Conservation (phyloP, 2,329 filamentous ascomycete genomes). For the Ophiostoma ips region DNA sequence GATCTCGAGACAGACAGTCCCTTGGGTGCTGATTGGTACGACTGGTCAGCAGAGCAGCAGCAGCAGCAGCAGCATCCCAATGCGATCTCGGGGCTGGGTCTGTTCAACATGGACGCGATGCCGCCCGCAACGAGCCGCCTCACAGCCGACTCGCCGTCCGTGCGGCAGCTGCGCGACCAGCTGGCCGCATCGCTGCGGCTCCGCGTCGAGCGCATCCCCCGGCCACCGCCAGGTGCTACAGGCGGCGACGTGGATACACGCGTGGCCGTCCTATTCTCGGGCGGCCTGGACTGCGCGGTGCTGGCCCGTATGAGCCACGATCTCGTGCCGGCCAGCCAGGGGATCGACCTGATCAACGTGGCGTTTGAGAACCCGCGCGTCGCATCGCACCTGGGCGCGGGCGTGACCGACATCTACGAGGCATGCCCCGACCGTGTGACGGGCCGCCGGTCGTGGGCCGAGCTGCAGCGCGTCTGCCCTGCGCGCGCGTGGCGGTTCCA, state of each 20-base stretch:
- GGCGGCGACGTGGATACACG: slow-evolving; percentile 23
- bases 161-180: slow-evolving; percentile 37
- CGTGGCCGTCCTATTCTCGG: slow-evolving; percentile 80
- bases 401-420: slow-evolving; percentile 46
- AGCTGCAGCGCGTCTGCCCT: slow-evolving; percentile 57
- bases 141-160: slow-evolving; percentile 31
- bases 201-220: slow-evolving; percentile 52
- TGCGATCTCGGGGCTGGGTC: slow-evolving; percentile 27
- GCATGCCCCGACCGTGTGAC: slow-evolving; percentile 83
- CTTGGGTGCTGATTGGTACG: slow-evolving; percentile 11
- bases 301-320: slow-evolving; percentile 72
- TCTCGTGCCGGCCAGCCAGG: slow-evolving; percentile 50
- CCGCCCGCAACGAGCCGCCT: slow-evolving; percentile 19
- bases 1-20: slow-evolving; percentile 28
- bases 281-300: slow-evolving; percentile 83
- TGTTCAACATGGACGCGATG: slow-evolving; percentile 30
- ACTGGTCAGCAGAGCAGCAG: slow-evolving; percentile 23
- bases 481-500: slow-evolving; percentile 70
- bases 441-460: slow-evolving; percentile 64
- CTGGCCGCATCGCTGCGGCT: slow-evolving; percentile 48
- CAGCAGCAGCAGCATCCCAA: slow-evolving; percentile 21
- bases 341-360: slow-evolving; percentile 84
- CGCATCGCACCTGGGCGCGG: slow-evolving; percentile 36
- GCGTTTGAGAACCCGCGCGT: slow-evolving; percentile 88
- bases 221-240: slow-evolving; percentile 22